Evolutionary conservation across 2,329 filamentous ascomycete genomes (phyloP), one percentile per base, ranked within the genome.

Genomic region (Raffaelea albimanens): DNA sequence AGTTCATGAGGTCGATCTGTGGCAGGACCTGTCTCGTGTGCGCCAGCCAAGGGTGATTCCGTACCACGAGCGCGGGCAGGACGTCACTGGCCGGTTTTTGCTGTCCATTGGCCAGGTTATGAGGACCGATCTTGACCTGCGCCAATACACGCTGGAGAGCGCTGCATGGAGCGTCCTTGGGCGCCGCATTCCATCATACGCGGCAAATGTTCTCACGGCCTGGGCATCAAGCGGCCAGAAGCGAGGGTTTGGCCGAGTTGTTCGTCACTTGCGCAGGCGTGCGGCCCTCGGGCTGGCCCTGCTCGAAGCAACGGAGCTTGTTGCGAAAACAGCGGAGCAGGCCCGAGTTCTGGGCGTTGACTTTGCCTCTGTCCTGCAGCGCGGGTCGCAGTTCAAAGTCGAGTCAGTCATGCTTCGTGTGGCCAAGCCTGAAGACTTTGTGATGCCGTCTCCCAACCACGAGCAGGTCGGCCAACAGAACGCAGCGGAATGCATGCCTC

Each of bases 361-460:
- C 65, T 98, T 98, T 68, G 95, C 91, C 63, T 95, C 90, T 0
- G 93, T 98, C 47, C 93, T 96, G 59, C 91, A 87, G 5, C 79
- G 93, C 47, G 93, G 93, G 16, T 97, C 90, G 0, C 93, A 98
- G 61, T 97, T 94, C 75, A 98, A 98, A 63, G 93, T 98, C 38
- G 93, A 98, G 66, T 96, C 91, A 1, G 82, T 96, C 57, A 97
- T 98, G 93, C 96, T 97, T 59, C 82, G 93, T 40, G 96, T 98
- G 56, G 91, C 93, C 40, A 98, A 98, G 62, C 90, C 93, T 0
- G 93, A 98, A 63, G 95, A 93, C 57, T 94, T 93, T 57, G 71
- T 97, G 8, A 73, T 98, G 1, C 78, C 95, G 2, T 97, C 90
- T 7, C 93, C 93, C 0, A 94, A 84, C 62, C 79, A 83, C 53